Evolutionary conservation across 2,329 filamentous ascomycete species (phyloP).

Genomic region (Penicillium sp.): DNA sequence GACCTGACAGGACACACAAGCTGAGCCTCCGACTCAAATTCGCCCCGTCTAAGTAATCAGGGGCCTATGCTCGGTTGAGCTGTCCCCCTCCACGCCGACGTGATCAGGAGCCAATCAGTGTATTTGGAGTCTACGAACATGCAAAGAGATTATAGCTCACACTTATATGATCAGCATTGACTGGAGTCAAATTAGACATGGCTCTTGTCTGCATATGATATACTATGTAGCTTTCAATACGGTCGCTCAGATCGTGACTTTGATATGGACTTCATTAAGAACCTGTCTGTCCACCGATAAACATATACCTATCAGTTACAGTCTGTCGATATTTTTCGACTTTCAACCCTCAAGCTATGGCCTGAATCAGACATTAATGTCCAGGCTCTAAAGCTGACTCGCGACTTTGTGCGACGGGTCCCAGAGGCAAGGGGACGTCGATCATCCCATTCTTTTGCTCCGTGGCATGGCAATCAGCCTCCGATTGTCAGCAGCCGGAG

Average conservation of each 20-base stretch:
- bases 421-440: slow-evolving; percentile 14
- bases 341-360: background rate
- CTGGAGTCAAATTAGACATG: background rate
- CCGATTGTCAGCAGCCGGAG: background rate
- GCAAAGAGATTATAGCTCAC: background rate
- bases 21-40: background rate
- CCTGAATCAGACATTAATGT: background rate
- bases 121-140: background rate
- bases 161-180: background rate
- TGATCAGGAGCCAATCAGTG: slow-evolving; percentile 4
- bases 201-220: background rate
- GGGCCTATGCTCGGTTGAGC: slow-evolving; percentile 5
- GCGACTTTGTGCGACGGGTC: background rate
- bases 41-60: background rate
- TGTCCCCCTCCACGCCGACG: background rate
- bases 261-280: background rate
- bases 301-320: background rate
- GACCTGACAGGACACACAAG: slow-evolving; percentile 4
- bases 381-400: background rate
- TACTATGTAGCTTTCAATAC: background rate
- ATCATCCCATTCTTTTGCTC: slow-evolving; percentile 9
- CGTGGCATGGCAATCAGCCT: slow-evolving; percentile 3
- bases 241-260: background rate
- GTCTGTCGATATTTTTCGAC: background rate
- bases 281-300: background rate